Base-by-base conservation (phyloP, 2,329 filamentous ascomycete species). In the Colletotrichum sp. region DNA sequence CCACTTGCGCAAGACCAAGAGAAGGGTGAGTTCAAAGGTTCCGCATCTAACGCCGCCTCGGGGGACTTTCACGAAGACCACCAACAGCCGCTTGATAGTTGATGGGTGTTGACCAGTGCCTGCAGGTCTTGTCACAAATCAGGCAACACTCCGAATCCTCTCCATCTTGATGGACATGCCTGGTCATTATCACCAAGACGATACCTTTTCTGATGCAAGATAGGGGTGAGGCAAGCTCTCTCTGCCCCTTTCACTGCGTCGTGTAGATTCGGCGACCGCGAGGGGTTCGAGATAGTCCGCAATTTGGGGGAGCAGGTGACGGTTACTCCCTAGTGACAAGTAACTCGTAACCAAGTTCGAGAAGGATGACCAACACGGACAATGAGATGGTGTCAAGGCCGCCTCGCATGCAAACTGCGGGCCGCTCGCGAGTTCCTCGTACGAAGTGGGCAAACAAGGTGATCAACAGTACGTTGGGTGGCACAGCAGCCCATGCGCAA, bases 321-420 rank as follows among this genome's bases (percentile, higher is more conserved):
- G 24, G 60, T 12, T 26, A n/a, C 26, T 62, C 39, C 59, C 59
- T 39, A 65, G 39, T 18, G 69, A 71, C 59, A 28, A 21, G 30
- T 57, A n/a, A 36, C 71, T 67, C 18, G 28, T 57, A 52, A 26
- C 71, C 69, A 55, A 68, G 39, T 13, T 44, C 57, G 24, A 63
- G 16, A 28, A 21, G 52, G 21, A 28, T 36, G 12, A n/a, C 70
- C 28, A 12, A 57, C 10, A 57, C 21, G 18, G 26, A 57, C 28
- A 18, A 36, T 16, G 55, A 68, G 39, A 72, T 52, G 62, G 63
- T 67, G 39, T 39, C 24, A 32, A 75, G 63, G 13, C 39, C 63
- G 55, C 39, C 39, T 68, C 52, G 24, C 26, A 72, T 75, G 72
- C 62, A 26, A 75, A 59, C 39, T 30, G 63, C 69, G 72, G 72